A percentile compares a stretch with the other conserved stretches of the same genome.
phyloP scores from a whole-genome alignment of 23 red algal species.

The Gracilaria domingensis region DNA sequence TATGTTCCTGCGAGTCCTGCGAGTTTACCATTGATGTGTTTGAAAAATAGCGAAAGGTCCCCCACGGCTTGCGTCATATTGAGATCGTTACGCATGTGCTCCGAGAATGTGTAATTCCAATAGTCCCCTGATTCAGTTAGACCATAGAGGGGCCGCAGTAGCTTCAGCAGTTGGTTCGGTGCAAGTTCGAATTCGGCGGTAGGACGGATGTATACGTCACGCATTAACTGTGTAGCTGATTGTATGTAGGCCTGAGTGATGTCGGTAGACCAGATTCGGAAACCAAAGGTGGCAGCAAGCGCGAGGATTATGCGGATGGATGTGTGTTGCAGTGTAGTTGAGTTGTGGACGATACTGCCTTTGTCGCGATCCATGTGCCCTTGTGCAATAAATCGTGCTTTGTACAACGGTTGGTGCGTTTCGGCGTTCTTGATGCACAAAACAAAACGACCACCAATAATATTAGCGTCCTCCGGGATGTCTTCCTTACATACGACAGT shows the following conservation, averaged over 20 bases:
- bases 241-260: conserved; percentile 14
- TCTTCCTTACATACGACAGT: not conserved
- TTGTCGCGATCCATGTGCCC: not conserved
- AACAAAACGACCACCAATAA: not conserved
- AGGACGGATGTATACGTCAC: not conserved
- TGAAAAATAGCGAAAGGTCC: conserved; percentile 27
- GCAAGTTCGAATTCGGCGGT: conserved; percentile 29
- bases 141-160: conserved; percentile 28
- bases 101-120: conserved; percentile 1
- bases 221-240: not conserved
- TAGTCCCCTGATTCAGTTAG: conserved; percentile 5
- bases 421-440: not conserved
- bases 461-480: not conserved
- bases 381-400: not conserved
- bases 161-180: conserved; percentile 16
- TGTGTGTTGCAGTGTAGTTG: not conserved
- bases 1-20: no score
- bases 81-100: conserved; percentile 19
- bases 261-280: not conserved
- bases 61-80: not conserved
- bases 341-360: not conserved
- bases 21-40: not conserved
- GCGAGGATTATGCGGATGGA: not conserved
- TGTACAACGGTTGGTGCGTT: not conserved
- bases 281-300: not conserved